Conservation (phyloP, 2,329 filamentous ascomycete genomes). For the Gaeumannomyces sp. region DNA sequence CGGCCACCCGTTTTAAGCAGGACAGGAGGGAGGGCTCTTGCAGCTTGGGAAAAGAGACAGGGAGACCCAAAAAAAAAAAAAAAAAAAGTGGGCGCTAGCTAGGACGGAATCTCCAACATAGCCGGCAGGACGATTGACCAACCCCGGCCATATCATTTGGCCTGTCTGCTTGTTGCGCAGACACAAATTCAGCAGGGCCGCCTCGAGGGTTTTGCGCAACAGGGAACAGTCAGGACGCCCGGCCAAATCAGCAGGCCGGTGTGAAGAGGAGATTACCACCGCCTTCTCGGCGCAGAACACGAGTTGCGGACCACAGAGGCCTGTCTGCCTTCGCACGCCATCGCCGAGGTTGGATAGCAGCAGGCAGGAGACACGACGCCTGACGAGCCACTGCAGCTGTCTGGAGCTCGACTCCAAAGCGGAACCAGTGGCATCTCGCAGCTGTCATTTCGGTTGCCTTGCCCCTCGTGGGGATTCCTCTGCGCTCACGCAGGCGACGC, state of each 20-base stretch:
- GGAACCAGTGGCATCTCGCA: constrained; percentile 1
- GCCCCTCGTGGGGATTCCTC: not conserved
- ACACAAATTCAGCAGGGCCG: not conserved
- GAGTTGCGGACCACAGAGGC: not conserved
- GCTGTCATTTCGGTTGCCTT: not conserved
- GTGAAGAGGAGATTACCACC: not conserved
- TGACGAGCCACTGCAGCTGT: not conserved
- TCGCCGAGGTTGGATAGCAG: not conserved
- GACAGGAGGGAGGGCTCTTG: not conserved
- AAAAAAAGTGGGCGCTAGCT: not conserved
- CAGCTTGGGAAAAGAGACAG: not conserved
- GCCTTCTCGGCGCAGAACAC: not conserved
- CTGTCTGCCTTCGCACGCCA: not conserved
- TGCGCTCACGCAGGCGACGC: not conserved
- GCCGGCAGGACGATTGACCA: not conserved
- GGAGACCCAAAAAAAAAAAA: not conserved
- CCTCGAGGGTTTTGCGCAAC: constrained; percentile 5
- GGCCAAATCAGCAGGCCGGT: not conserved
- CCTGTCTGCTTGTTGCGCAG: not conserved
- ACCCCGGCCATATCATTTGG: not conserved
- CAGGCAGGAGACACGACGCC: not conserved
- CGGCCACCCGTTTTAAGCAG: not conserved
- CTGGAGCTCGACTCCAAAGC: not conserved
- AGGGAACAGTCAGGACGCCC: not conserved
- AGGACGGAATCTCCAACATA: not conserved